Conservation (phyloP, 495 filamentous ascomycete species). For the Pyrenula massariospora region DNA sequence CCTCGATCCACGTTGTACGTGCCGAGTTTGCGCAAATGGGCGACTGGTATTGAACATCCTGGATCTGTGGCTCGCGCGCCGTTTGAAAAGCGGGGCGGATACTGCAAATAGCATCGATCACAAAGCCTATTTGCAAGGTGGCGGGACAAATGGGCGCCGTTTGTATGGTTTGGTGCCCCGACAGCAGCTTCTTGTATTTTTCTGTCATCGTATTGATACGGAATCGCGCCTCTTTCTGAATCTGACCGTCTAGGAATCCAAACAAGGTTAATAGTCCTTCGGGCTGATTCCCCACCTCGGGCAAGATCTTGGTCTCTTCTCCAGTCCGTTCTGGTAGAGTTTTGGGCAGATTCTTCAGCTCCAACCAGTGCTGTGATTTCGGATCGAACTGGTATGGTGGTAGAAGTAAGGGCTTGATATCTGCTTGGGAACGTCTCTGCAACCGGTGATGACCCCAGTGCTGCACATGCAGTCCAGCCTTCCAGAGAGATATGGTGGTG, state of each 20-base stretch:
- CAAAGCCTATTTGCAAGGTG: neutral
- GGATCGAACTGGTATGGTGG: constrained; percentile 27
- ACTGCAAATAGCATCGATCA: constrained; percentile 5
- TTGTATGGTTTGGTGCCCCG: neutral
- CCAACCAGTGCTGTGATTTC: constrained; percentile 23
- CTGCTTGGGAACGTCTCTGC: constrained; percentile 2
- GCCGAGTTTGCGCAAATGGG: neutral
- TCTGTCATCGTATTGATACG: neutral
- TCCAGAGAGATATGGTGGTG: constrained; percentile 19
- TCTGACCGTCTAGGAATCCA: neutral
- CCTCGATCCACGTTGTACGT: neutral
- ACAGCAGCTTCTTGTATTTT: neutral
- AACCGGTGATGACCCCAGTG: constrained; percentile 20
- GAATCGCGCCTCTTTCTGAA: neutral
- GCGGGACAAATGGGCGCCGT: neutral
- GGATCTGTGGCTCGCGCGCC: constrained; percentile 12
- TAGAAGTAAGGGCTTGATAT: constrained; percentile 10
- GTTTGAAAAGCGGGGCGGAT: constrained; percentile 20
- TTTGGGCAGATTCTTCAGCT: constrained; percentile 1
- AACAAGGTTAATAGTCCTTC: constrained; percentile 1
- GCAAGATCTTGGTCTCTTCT: constrained; percentile 21
- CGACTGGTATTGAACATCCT: constrained; percentile 22
- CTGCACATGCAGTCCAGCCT: constrained; percentile 8
- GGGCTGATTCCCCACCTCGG: constrained; percentile 14
- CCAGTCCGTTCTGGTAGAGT: neutral